phyloP scores from a whole-genome alignment of 2,329 filamentous ascomycete genomes.

The Dactylellina parvicollis region DNA sequence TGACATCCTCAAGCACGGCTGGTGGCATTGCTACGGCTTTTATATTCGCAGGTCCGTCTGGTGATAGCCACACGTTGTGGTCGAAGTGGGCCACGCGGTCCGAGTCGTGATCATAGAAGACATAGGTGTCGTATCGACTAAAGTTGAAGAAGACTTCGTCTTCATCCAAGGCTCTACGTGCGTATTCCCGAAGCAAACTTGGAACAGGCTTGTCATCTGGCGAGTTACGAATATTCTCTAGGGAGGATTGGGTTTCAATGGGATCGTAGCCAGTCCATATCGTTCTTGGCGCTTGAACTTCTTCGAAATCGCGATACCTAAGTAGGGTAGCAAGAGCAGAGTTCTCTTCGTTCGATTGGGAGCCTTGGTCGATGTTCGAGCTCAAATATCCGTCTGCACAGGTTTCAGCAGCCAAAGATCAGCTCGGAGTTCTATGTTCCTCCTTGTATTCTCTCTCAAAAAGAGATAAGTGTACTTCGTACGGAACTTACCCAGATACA shows the following conservation, averaged over 20 bases:
- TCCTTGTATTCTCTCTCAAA: too few species aligned
- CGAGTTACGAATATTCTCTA: neutral
- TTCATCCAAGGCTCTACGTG: neutral
- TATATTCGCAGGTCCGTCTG: neutral
- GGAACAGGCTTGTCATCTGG: neutral
- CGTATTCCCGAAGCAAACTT: neutral
- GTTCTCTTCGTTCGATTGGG: neutral
- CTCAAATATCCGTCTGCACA: neutral
- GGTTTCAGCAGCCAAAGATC: neutral
- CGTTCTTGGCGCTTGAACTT: neutral
- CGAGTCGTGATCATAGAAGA: slow-evolving; percentile 5
- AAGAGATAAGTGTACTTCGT: too few species aligned
- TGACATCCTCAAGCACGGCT: neutral
- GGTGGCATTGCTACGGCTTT: neutral
- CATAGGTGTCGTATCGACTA: slow-evolving; percentile 9
- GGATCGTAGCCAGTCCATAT: neutral
- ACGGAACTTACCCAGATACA: slow-evolving; percentile 27
- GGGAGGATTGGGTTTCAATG: neutral
- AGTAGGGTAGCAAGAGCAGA: neutral
- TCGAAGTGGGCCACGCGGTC: slow-evolving; percentile 1
- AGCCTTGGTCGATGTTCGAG: neutral
- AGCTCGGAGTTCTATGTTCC: too few species aligned
- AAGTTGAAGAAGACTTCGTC: slow-evolving; percentile 27
- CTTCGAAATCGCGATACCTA: neutral
- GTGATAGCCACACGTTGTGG: neutral